A percentile compares a stretch with the other conserved stretches of the same genome.
These are phyloP conservation scores for Candida endomychidarum DNA, from an alignment of 805 yeast species.

Conservation along the genomic window DNA sequence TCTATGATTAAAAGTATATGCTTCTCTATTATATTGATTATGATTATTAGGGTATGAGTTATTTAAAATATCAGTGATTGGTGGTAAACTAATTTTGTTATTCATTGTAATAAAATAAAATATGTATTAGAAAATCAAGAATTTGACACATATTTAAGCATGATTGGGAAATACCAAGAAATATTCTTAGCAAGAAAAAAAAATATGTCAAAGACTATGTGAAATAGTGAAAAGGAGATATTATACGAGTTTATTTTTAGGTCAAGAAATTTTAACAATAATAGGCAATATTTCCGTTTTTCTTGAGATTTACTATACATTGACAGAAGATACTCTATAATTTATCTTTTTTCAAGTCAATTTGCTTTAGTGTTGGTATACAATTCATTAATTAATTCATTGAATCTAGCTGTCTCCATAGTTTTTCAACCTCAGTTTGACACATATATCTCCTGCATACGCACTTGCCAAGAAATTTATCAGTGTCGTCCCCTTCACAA, in stretches of 20 bases:
- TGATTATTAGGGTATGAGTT: background rate
- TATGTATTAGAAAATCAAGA: background rate
- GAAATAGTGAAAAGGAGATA: slow-evolving; percentile 4
- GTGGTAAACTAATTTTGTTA: slow-evolving; percentile 37
- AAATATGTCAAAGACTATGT: slow-evolving; percentile 2
- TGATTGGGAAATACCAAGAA: slow-evolving; percentile 6
- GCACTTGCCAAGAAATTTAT: slow-evolving; percentile 5
- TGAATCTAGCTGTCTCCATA: background rate
- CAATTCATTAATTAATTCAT: background rate
- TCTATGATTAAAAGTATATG: background rate
- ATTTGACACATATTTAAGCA: slow-evolving; percentile 5
- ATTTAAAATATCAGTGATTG: slow-evolving; percentile 40
- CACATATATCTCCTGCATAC: slow-evolving; percentile 7
- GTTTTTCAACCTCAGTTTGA: too few species aligned
- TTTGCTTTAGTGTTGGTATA: too few species aligned
- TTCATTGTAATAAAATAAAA: slow-evolving; percentile 9
- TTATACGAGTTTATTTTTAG: slow-evolving; percentile 7
- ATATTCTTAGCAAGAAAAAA: slow-evolving; percentile 4
- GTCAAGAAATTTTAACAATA: slow-evolving; percentile 2
- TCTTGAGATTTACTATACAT: background rate
- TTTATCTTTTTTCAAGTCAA: too few species aligned
- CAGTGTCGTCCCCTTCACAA: background rate
- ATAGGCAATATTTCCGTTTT: too few species aligned
- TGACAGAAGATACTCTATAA: too few species aligned
- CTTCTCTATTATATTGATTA: background rate